These are phyloP conservation scores for Aspergillus carlsbadensis DNA, from an alignment of 495 filamentous ascomycete species.

Conservation along the genomic window DNA sequence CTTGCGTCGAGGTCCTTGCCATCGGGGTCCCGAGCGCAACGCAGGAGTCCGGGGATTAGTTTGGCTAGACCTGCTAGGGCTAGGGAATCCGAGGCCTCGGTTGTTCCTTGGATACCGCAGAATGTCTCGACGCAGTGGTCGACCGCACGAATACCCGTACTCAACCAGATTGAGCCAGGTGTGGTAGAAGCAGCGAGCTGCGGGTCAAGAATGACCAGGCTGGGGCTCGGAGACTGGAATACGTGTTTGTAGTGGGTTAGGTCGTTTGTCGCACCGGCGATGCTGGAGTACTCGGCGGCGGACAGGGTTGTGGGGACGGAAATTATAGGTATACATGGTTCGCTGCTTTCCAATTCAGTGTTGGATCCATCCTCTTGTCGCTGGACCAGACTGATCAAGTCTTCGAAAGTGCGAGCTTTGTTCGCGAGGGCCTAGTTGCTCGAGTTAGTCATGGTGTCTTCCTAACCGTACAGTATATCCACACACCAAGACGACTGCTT, in stretches of 20 bases:
- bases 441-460: neutral
- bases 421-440: conserved; percentile 45
- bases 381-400: conserved; percentile 41
- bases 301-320: conserved; percentile 64
- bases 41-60: conserved; percentile 52
- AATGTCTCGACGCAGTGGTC: conserved; percentile 66
- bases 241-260: conserved; percentile 50
- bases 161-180: conserved; percentile 60
- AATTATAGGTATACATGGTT: conserved; percentile 52
- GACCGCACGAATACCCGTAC: conserved; percentile 59
- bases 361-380: conserved; percentile 27
- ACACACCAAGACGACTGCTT: conserved; percentile 54
- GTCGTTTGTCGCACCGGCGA: conserved; percentile 58
- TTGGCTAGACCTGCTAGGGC: conserved; percentile 44
- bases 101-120: conserved; percentile 43
- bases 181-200: conserved; percentile 49
- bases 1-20: conserved; percentile 46
- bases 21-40: conserved; percentile 40
- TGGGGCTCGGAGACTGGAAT: conserved; percentile 53
- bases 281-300: conserved; percentile 59
- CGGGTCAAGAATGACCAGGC: conserved; percentile 60
- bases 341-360: conserved; percentile 25
- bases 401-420: conserved; percentile 38
- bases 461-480: neutral
- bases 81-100: conserved; percentile 36